Conservation (phyloP, 1,284 basidiomycete genomes). For the Erythrobasidium hasegawianum region DNA sequence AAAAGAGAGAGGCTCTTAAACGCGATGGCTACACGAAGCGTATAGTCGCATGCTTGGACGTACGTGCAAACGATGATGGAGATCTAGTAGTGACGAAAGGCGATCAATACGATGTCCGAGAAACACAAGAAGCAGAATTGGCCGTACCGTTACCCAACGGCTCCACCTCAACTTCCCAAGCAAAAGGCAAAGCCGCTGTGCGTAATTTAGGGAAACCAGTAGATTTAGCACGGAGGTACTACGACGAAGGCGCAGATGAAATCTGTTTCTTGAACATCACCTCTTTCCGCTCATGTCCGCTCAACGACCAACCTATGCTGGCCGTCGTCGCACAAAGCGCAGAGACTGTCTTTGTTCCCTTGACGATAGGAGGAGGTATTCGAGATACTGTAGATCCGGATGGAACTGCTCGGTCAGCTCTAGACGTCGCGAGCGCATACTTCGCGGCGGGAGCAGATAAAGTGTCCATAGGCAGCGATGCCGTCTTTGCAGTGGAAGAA, state of each 20-base stretch:
- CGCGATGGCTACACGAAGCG: conserved; percentile 75
- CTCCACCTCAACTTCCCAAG: conserved; percentile 31
- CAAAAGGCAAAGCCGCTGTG: conserved; percentile 59
- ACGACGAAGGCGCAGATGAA: conserved; percentile 87
- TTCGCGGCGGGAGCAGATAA: conserved; percentile 98
- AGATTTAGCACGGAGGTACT: conserved; percentile 82
- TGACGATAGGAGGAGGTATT: conserved; percentile 98
- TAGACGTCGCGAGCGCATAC: conserved; percentile 93
- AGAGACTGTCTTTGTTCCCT: conserved; percentile 88
- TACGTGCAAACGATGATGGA: conserved; percentile 89
- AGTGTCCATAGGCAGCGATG: conserved; percentile 92
- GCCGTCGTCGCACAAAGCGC: conserved; percentile 87
- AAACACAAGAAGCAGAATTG: conserved; percentile 50
- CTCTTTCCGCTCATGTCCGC: conserved; percentile 92
- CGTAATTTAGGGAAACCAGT: conserved; percentile 98
- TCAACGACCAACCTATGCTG: conserved; percentile 97
- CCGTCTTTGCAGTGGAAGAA: conserved; percentile 87
- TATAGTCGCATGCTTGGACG: conserved; percentile 96
- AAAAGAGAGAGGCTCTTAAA: conserved; percentile 34
- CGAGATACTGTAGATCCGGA: conserved; percentile 95
- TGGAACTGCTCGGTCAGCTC: conserved; percentile 75
- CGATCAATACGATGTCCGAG: conserved; percentile 97
- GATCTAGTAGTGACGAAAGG: conserved; percentile 99
- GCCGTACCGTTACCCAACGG: conserved; percentile 47
- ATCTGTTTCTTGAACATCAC: conserved; percentile 98